Percentiles rank a stretch among this genome's conserved stretches.
phyloP scores from a whole-genome alignment of 768 basidiomycete species.

The Auricularia heimuer region DNA sequence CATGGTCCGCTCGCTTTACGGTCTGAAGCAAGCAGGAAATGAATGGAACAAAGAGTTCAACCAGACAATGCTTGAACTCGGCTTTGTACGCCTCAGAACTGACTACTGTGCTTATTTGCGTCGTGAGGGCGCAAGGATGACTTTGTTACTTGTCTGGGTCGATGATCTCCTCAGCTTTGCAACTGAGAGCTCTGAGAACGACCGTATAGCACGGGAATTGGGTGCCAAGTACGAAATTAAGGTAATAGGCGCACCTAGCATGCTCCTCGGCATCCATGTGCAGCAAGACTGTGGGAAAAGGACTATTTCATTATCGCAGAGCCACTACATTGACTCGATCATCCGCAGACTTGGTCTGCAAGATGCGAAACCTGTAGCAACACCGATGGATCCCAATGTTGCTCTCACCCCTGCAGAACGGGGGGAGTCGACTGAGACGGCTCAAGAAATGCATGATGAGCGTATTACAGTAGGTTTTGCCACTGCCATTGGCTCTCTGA shows the following conservation, averaged over 20 bases:
- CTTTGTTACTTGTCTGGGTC: slow-evolving; percentile 21
- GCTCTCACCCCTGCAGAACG: background rate
- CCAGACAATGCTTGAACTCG: slow-evolving; percentile 11
- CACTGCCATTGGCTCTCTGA: slow-evolving; percentile 19
- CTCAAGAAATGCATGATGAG: too few relatives aligned
- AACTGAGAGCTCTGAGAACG: slow-evolving; percentile 3
- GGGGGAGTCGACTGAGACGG: too few relatives aligned
- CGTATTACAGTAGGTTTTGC: too few relatives aligned
- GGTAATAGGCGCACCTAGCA: slow-evolving; percentile 24
- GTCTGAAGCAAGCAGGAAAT: slow-evolving; percentile 20
- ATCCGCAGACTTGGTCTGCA: slow-evolving; percentile 6
- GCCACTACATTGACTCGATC: slow-evolving; percentile 7
- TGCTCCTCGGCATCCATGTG: slow-evolving; percentile 29
- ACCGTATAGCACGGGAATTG: slow-evolving; percentile 8
- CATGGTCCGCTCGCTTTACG: slow-evolving; percentile 19
- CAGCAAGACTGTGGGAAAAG: slow-evolving; percentile 10
- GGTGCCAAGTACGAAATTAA: slow-evolving; percentile 22
- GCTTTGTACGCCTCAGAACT: slow-evolving; percentile 10
- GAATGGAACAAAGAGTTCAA: slow-evolving; percentile 24
- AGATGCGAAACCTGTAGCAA: slow-evolving; percentile 5
- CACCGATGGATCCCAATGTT: slow-evolving; percentile 11
- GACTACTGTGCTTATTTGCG: slow-evolving; percentile 19
- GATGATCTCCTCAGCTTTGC: slow-evolving; percentile 20
- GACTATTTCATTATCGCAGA: slow-evolving; percentile 8
- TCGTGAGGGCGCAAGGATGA: background rate